A percentile compares a stretch with the other conserved stretches of the same genome.
Evolutionary conservation across 2,329 filamentous ascomycete species (phyloP).

Genomic region (Ramularia collo-cygni): DNA sequence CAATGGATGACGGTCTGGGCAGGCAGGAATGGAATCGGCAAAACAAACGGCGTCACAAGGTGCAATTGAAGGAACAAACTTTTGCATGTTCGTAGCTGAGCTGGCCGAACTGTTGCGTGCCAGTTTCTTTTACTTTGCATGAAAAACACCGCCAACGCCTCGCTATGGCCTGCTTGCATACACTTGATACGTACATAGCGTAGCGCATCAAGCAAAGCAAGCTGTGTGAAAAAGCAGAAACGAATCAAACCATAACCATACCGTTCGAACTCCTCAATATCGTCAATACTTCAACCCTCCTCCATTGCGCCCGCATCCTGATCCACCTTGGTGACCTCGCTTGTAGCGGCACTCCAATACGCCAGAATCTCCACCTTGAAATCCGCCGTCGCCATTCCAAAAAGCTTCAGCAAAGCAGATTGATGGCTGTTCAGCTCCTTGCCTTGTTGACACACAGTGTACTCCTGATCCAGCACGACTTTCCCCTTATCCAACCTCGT

Average conservation of each 20-base stretch:
- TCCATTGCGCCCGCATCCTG: constrained; percentile 23
- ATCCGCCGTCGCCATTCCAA: constrained; percentile 82
- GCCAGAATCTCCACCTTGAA: constrained; percentile 78
- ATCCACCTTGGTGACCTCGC: constrained; percentile 30
- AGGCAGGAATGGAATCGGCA: constrained; percentile 13
- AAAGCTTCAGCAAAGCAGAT: constrained; percentile 88
- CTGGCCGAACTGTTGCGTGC: constrained; percentile 6
- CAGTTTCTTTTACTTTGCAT: constrained; percentile 11
- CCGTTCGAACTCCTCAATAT: neutral
- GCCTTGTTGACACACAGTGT: constrained; percentile 77
- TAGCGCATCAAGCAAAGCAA: too few species aligned
- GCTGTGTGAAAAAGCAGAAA: constrained; percentile 18
- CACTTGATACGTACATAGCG: constrained; percentile 18
- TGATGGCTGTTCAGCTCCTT: constrained; percentile 83
- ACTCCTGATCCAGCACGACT: constrained; percentile 67
- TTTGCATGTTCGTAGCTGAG: constrained; percentile 17
- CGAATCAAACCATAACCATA: constrained; percentile 4
- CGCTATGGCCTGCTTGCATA: constrained; percentile 22
- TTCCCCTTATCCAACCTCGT: constrained; percentile 83
- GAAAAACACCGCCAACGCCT: constrained; percentile 27
- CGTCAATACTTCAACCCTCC: constrained; percentile 17
- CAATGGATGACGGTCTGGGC: constrained; percentile 9
- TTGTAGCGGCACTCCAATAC: constrained; percentile 31
- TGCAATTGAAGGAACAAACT: constrained; percentile 10
- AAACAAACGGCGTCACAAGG: constrained; percentile 10